Evolutionary conservation across 2,329 filamentous ascomycete genomes (phyloP).

Genomic region (Pseudophaeomoniella oleicola): DNA sequence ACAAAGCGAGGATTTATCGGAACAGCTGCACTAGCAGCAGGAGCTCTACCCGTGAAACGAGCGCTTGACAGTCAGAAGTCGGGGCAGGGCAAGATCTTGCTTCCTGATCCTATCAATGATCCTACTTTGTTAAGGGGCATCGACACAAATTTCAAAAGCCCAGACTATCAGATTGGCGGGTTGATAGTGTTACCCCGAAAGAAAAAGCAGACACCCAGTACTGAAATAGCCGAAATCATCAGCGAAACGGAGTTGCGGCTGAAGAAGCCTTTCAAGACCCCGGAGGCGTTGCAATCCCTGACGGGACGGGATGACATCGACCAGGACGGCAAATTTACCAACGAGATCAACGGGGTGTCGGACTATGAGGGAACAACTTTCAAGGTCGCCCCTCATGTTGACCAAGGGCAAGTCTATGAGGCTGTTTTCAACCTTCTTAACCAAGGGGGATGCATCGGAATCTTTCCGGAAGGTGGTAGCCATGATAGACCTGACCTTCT

Average conservation of each 20-base stretch:
- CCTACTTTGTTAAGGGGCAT: constrained; percentile 67
- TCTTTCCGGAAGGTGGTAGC: constrained; percentile 93
- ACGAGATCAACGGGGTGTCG: constrained; percentile 33
- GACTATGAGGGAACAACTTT: constrained; percentile 64
- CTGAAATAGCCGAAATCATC: constrained; percentile 70
- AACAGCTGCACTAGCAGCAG: constrained; percentile 67
- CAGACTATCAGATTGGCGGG: constrained; percentile 60
- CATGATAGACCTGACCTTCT: constrained; percentile 86
- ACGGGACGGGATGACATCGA: constrained; percentile 65
- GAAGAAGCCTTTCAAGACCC: constrained; percentile 75
- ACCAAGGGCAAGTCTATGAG: constrained; percentile 87
- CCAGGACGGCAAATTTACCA: constrained; percentile 48
- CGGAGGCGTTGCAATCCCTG: constrained; percentile 61
- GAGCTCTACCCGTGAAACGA: constrained; percentile 82
- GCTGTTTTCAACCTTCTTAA: constrained; percentile 76
- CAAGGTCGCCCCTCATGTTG: constrained; percentile 82
- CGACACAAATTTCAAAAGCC: constrained; percentile 66
- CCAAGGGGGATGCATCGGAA: constrained; percentile 77
- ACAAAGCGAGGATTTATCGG: constrained; percentile 84
- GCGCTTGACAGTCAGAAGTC: constrained; percentile 80
- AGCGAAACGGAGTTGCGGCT: constrained; percentile 68
- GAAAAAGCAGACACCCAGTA: constrained; percentile 64
- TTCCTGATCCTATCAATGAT: constrained; percentile 75
- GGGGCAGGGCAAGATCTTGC: constrained; percentile 65
- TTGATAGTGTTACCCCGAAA: constrained; percentile 75